Evolutionary conservation across 2,329 filamentous ascomycete species (phyloP).

Genomic region (Ophiostoma tasmaniense): DNA sequence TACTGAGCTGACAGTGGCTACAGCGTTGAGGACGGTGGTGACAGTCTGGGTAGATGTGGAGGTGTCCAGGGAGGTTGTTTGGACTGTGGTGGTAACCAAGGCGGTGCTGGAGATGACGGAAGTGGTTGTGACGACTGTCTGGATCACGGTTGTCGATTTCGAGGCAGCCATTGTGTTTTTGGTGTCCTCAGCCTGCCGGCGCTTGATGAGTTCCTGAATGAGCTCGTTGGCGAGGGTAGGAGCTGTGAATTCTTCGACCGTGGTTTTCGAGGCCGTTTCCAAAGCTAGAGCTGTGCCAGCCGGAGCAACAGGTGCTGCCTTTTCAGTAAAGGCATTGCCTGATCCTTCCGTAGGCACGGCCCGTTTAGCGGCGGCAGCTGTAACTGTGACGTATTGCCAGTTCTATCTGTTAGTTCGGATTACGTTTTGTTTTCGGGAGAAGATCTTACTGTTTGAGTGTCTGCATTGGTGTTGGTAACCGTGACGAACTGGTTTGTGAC

Average conservation of each 20-base stretch:
- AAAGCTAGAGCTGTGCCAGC: background rate
- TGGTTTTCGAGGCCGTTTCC: background rate
- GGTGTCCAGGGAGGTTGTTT: background rate
- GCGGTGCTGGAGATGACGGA: conserved; percentile 13
- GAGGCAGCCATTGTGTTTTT: conserved; percentile 13
- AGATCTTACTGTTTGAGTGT: conserved; percentile 21
- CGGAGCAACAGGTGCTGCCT: background rate
- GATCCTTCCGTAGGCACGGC: conserved; percentile 5
- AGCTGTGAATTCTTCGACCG: background rate
- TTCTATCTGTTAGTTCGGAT: conserved; percentile 9
- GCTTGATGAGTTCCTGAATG: background rate
- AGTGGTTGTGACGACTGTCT: conserved; percentile 7
- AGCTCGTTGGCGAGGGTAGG: conserved; percentile 1
- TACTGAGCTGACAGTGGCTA: conserved; percentile 20
- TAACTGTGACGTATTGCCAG: conserved; percentile 21
- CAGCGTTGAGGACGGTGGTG: conserved; percentile 19
- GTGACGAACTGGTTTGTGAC: conserved; percentile 15
- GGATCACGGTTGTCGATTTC: background rate
- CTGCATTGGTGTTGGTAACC: conserved; percentile 19
- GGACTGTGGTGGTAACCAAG: conserved; percentile 11
- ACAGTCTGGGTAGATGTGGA: conserved; percentile 12
- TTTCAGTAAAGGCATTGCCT: background rate
- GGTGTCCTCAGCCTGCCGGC: conserved; percentile 14
- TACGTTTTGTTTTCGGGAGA: background rate
- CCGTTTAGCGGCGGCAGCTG: conserved; percentile 12